phyloP scores from a whole-genome alignment of 257 asterid species.

The Lantana camara region DNA sequence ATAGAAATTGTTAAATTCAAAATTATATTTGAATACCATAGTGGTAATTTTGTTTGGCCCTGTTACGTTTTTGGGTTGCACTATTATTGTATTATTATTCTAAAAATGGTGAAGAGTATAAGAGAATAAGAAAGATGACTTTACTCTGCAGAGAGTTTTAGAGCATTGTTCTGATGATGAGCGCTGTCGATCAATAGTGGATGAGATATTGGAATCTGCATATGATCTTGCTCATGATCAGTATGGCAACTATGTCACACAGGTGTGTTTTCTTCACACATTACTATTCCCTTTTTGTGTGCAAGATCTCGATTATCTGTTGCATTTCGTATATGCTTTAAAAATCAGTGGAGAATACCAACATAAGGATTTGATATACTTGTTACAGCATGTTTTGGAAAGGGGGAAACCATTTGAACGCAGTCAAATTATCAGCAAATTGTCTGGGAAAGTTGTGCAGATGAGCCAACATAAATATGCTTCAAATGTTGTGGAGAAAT shows the following conservation, averaged over 20 bases:
- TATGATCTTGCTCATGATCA: conserved; percentile 85
- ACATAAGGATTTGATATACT: conserved; percentile 17
- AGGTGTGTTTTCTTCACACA: conserved; percentile 45
- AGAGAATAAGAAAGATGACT: neutral
- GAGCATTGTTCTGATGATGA: conserved; percentile 78
- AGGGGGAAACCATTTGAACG: conserved; percentile 76
- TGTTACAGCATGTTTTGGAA: conserved; percentile 75
- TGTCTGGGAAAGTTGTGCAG: conserved; percentile 63
- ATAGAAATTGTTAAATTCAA: too few species aligned
- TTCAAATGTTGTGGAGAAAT: conserved; percentile 87
- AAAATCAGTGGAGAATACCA: neutral
- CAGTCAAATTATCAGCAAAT: conserved; percentile 58
- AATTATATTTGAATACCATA: too few species aligned
- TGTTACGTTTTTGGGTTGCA: too few species aligned
- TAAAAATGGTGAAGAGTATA: neutral
- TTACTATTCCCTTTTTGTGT: neutral
- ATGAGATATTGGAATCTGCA: conserved; percentile 83
- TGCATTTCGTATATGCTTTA: neutral
- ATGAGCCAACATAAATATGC: conserved; percentile 93
- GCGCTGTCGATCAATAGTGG: conserved; percentile 65
- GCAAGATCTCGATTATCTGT: neutral
- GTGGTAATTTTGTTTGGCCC: too few species aligned
- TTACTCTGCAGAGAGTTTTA: conserved; percentile 67
- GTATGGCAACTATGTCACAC: conserved; percentile 86
- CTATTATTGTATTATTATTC: too few species aligned